phyloP scores from a whole-genome alignment of 1,284 basidiomycete genomes.

The Fomitopsis pinicola region DNA sequence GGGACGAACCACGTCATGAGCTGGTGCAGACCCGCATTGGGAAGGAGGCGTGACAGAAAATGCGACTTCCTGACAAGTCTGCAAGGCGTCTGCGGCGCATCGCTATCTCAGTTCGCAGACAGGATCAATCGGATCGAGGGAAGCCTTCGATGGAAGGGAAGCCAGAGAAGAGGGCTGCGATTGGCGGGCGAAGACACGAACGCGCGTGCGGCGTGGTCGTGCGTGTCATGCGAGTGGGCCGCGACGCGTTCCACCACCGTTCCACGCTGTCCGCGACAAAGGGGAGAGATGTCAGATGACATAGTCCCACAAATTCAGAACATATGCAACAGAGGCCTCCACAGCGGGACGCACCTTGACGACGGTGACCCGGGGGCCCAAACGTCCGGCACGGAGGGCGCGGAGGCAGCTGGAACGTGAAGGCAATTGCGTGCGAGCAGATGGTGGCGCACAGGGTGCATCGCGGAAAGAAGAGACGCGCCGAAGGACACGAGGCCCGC shows the following conservation, averaged over 20 bases:
- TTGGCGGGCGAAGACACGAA: neutral
- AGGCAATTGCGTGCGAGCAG: neutral
- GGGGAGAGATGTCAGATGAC: neutral
- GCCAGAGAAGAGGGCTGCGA: neutral
- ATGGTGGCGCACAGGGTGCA: constrained; percentile 3
- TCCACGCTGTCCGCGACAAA: neutral
- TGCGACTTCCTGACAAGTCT: neutral
- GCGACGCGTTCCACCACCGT: neutral
- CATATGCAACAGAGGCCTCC: neutral
- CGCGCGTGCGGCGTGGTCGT: neutral
- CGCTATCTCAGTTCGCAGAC: constrained; percentile 3
- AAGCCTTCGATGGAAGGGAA: constrained; percentile 2
- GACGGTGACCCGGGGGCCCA: neutral
- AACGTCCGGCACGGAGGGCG: neutral
- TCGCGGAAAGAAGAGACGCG: constrained; percentile 1
- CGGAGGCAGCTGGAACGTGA: neutral
- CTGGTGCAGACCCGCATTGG: neutral
- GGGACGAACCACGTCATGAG: neutral
- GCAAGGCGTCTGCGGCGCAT: neutral
- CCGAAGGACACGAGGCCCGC: neutral
- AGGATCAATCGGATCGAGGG: constrained; percentile 4
- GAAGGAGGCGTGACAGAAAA: neutral
- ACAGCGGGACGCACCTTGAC: neutral
- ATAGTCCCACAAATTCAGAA: neutral
- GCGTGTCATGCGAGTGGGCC: neutral